A percentile compares a stretch with the other conserved stretches of the same genome.
Conservation (phyloP, 2,329 filamentous ascomycete species). For the Verticillium albo-atrum region DNA sequence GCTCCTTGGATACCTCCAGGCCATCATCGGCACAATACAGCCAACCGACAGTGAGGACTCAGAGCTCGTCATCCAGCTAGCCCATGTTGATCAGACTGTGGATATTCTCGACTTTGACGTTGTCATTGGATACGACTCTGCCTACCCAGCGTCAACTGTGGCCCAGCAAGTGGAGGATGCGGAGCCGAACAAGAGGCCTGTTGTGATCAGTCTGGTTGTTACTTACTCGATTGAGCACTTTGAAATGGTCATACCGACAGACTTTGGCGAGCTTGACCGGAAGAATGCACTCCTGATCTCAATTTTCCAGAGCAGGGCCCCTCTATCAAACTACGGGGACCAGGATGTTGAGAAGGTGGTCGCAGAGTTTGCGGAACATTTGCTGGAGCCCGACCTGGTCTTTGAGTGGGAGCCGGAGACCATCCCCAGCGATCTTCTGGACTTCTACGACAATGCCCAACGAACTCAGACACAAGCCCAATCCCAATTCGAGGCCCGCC, state of each 20-base stretch:
- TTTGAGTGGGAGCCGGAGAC: conserved; percentile 43
- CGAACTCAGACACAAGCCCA: conserved; percentile 16
- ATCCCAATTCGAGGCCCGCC: background rate
- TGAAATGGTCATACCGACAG: conserved; percentile 36
- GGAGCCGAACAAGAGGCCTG: conserved; percentile 25
- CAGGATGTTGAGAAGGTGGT: conserved; percentile 37
- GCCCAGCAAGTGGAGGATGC: conserved; percentile 14
- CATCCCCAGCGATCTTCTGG: conserved; percentile 44
- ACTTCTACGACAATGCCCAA: conserved; percentile 38
- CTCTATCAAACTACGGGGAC: conserved; percentile 11
- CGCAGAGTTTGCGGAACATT: conserved; percentile 38
- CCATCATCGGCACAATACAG: conserved; percentile 31
- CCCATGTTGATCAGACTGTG: conserved; percentile 31
- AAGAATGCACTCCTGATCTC: conserved; percentile 38
- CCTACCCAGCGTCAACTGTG: conserved; percentile 34
- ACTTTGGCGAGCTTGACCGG: conserved; percentile 37
- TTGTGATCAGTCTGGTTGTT: conserved; percentile 45
- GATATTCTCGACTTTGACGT: conserved; percentile 39
- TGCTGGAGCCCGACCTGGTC: conserved; percentile 31
- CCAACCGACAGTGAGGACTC: conserved; percentile 6
- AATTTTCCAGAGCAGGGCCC: conserved; percentile 22
- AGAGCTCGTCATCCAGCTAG: conserved; percentile 35
- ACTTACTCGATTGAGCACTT: conserved; percentile 53
- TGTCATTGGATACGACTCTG: conserved; percentile 51
- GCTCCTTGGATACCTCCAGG: conserved; percentile 47